Conservation (phyloP, 2,329 filamentous ascomycete species). For the Fusarium sp. region DNA sequence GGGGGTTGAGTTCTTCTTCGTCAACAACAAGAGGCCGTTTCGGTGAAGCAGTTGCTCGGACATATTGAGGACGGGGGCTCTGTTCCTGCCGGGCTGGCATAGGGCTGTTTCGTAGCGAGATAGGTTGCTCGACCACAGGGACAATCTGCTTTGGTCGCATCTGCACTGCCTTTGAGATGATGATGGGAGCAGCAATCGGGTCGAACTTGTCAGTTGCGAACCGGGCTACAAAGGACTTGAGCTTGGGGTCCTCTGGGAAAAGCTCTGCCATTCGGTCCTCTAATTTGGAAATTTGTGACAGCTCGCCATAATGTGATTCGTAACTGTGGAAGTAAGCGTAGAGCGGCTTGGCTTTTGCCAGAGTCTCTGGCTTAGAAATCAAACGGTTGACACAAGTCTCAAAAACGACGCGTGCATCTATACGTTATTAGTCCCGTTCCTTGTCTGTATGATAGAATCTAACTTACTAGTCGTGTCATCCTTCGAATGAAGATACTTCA, state of each 20-base stretch:
- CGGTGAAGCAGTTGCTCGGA: conserved; percentile 65
- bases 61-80: conserved; percentile 63
- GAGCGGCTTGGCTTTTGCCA: conserved; percentile 82
- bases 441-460: not conserved
- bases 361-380: conserved; percentile 78
- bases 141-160: conserved; percentile 73
- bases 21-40: conserved; percentile 74
- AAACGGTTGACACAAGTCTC: conserved; percentile 91
- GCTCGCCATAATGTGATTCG: conserved; percentile 92
- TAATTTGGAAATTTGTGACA: conserved; percentile 89
- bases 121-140: conserved; percentile 65
- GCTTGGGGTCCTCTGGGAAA: conserved; percentile 87
- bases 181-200: conserved; percentile 81
- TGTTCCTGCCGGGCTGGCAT: conserved; percentile 52
- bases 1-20: conserved; percentile 79
- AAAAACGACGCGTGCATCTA: conserved; percentile 94
- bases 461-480: conserved; percentile 92
- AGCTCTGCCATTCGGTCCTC: conserved; percentile 93
- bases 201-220: conserved; percentile 81
- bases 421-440: conserved; percentile 33
- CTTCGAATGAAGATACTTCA: conserved; percentile 92
- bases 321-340: conserved; percentile 96
- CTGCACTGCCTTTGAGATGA: conserved; percentile 85
- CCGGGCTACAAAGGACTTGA: conserved; percentile 80
- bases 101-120: conserved; percentile 61